Evolutionary conservation across 176 grass and related monocot species (phyloP).

Genomic region (Tillandsia fasciculata): DNA sequence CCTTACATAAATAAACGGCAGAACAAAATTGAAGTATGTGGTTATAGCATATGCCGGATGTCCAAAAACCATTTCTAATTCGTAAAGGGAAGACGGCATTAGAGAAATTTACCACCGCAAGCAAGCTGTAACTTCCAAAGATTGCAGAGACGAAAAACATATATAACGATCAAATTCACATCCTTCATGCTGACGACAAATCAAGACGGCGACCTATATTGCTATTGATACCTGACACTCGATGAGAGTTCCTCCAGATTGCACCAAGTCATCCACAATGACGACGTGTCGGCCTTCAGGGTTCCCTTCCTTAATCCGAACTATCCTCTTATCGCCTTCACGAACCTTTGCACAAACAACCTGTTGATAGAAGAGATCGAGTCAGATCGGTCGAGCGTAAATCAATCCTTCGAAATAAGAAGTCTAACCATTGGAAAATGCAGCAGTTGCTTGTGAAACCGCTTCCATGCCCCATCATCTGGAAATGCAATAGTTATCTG

Average conservation of each 20-base stretch:
- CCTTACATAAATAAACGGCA: too few species aligned
- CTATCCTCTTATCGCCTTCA: slow-evolving; percentile 83
- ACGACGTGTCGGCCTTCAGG: slow-evolving; percentile 71
- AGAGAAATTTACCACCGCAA: too few species aligned
- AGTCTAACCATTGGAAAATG: slow-evolving; percentile 88
- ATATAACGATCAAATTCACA: too few species aligned
- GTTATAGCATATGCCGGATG: too few species aligned
- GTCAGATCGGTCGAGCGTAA: background rate
- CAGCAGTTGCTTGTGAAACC: slow-evolving; percentile 93
- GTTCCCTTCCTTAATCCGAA: slow-evolving; percentile 90
- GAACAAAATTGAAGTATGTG: too few species aligned
- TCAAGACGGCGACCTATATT: background rate
- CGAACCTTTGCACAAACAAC: slow-evolving; percentile 93
- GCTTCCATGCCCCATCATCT: slow-evolving; percentile 91
- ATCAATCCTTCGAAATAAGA: background rate
- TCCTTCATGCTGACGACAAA: background rate
- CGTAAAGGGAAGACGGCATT: too few species aligned
- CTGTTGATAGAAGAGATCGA: slow-evolving; percentile 17
- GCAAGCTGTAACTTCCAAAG: too few species aligned
- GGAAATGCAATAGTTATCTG: slow-evolving; percentile 98
- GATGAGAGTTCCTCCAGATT: slow-evolving; percentile 91
- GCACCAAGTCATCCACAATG: slow-evolving; percentile 94
- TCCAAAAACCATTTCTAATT: too few species aligned
- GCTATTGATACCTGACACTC: slow-evolving; percentile 65
- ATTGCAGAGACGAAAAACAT: too few species aligned